Evolutionary conservation across 176 grass and related monocot genomes (phyloP), one percentile per base, ranked within the genome.

Genomic region (Raddia guianensis): DNA sequence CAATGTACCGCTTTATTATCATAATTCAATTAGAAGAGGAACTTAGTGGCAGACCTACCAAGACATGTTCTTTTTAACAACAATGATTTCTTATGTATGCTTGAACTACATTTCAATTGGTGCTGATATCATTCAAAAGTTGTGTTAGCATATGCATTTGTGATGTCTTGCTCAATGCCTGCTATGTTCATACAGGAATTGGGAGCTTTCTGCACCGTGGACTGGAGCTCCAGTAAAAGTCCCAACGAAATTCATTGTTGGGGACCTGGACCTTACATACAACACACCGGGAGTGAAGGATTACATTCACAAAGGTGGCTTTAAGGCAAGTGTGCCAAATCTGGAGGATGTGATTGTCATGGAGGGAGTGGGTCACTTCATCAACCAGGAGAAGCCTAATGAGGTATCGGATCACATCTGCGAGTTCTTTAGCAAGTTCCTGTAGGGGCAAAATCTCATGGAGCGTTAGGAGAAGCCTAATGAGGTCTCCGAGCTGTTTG

Each of bases 191-290:
- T 76, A 57, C 73, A 97, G 93, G 83, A 89, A 76, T 3, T 93
- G 93, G 93, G 88, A 93, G 80, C 86, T 97, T 56, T 84, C 86
- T 83, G 88, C 90, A 77, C 80, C 93, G 63, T 97, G 90, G 90
- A 89, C 90, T 13, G 86, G 80, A 15, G 83, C 60, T 63, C 88
- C 71, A 2, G 54, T 97, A 82, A 89, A 87, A 78, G 85, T 89
- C 18, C 86, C 86, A 1, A 80, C 89, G 18, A 97, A 97, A 60
- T 97, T 93, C 63, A 93, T 93, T 8, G 83, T 97, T 61, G 93
- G 93, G 58, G 90, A 93, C 70, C 76, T 93, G 10, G 93, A 93
- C 77, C 4, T 89, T 56, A 88, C 85, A 7, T 92, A 92, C 62
- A 82, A 91, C 79, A 63, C 49, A 0, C 90, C 88, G 0, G 93